Base-by-base conservation (phyloP, 371 early-diverging fungal genomes). In the Rhizopus delemar region DNA sequence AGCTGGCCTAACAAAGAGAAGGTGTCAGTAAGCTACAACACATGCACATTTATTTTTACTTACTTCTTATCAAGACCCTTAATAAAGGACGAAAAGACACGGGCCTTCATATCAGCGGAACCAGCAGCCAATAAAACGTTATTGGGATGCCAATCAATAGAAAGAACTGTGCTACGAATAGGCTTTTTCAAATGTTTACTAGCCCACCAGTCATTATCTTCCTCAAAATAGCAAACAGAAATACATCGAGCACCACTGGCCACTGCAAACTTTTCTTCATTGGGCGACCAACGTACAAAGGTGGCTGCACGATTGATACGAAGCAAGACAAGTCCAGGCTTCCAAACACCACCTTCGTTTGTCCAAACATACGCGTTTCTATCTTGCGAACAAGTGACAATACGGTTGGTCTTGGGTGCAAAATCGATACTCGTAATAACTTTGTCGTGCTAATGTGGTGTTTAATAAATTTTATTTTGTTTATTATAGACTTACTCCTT, bases 321-420 rank as follows among this genome's bases (percentile, higher is more conserved):
- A 56, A 98, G 76, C 35, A 95, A 84, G 16, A 98, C 99, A 41
- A 98, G 82, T 32, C 91, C 93, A 33, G 95, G 97, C 71, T 92
- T 92, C 98, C 98, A 98, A 15, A 75, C 68, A 39, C 78, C 71
- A 1, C 68, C 68, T 57, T 94, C 95, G 39, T 85, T 76, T 4
- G 86, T 90, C 98, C 98, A 98, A 34, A 98, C 99, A 71, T 97
- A 98, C 15, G 97, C 98, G 70, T 98, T 98, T 62, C 96, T 88
- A 77, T 98, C 99, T 81, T 97, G 97, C 51, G 95, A 94, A 77
- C 97, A 95, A 28, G 97, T 92, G 13, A 97, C 98, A 61, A 97
- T 91, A 52, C 93, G 86, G 83, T 97, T 95, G 56, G 96, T 88
- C 54, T 88, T 86, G 60, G 95, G 96, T 7, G 98, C 96, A 93